Evolutionary conservation across 352 stramenopile genomes (phyloP), one percentile per base, ranked within the genome.

Genomic region (Pythium volutum): DNA sequence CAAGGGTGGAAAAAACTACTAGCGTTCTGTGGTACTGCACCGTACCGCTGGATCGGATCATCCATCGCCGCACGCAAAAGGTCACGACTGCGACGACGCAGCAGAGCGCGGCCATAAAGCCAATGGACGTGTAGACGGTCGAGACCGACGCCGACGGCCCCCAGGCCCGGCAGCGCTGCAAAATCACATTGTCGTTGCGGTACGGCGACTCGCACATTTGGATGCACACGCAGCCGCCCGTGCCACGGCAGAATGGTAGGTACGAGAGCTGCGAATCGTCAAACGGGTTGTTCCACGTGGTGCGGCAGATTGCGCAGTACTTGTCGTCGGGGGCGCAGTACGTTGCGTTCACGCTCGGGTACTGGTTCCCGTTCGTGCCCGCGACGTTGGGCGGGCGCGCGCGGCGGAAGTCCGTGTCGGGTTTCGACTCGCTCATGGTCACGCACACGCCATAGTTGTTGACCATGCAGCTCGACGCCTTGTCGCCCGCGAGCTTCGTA

Each of bases 221-320:
- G 18, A 55, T 53, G 26, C 62, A 69, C 4, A 69, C 62, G 22
- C 62, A 69, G 47, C 62, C 62, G 14, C 48, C 62, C 16, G 23
- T n/a, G 22, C 62, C 62, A 4, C 62, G 55, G 42, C 62, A 69
- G 50, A 54, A 69, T 18, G 25, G 49, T 33, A 69, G 42, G 34
- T 55, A 64, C 48, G 48, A 60, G 33, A 69, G 55, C 62, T 59
- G 34, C 48, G 55, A 61, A 27, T 69, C 62, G 34, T 45, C 55
- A 23, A 69, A 69, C 41, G 62, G 62, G n/a, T 64, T 61, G 55
- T 23, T 56, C 62, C 62, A 69, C 11, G 43, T 60, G 36, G 55
- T 36, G 36, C 62, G 62, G 50, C 62, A 69, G 6, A 31, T 22
- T 11, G 41, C 42, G n/a, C 62, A 69, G 43, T 61, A 69, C 25